These are phyloP conservation scores for Galerina marginata DNA, from an alignment of 768 basidiomycete genomes.

Conservation along the genomic window DNA sequence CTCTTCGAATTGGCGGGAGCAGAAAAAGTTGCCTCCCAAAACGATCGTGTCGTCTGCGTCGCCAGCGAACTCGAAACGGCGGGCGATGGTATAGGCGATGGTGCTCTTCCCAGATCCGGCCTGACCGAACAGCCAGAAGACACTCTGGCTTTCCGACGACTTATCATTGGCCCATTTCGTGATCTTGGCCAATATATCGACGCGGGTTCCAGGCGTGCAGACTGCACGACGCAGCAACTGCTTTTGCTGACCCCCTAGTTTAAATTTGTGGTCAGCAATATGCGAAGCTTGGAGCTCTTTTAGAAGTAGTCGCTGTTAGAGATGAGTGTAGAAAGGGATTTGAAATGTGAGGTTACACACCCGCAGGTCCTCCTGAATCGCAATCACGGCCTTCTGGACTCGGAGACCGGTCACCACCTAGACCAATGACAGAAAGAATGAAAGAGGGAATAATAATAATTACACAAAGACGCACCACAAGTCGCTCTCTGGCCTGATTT, in stretches of 20 bases:
- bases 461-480: conserved; percentile 16
- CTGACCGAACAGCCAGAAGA: conserved; percentile 26
- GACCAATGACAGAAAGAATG: neutral
- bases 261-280: conserved; percentile 16
- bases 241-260: conserved; percentile 12
- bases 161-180: conserved; percentile 28
- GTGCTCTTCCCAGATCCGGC: conserved; percentile 31
- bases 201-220: conserved; percentile 33
- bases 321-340: conserved; percentile 1
- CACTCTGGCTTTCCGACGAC: conserved; percentile 17
- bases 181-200: conserved; percentile 26
- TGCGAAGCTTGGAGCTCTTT: conserved; percentile 15
- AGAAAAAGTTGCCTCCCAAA: conserved; percentile 33
- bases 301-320: conserved; percentile 7
- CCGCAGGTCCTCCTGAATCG: conserved; percentile 6
- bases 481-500: conserved; percentile 17
- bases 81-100: conserved; percentile 30
- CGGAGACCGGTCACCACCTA: conserved; percentile 16
- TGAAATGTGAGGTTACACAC: neutral
- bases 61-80: conserved; percentile 13
- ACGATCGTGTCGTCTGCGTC: conserved; percentile 14
- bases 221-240: conserved; percentile 15
- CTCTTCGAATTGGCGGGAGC: conserved; percentile 30
- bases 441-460: neutral
- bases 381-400: conserved; percentile 13